A percentile compares a stretch with the other conserved stretches of the same genome.
Conservation (phyloP, 345 rosid species). For the Combretum micranthum region DNA sequence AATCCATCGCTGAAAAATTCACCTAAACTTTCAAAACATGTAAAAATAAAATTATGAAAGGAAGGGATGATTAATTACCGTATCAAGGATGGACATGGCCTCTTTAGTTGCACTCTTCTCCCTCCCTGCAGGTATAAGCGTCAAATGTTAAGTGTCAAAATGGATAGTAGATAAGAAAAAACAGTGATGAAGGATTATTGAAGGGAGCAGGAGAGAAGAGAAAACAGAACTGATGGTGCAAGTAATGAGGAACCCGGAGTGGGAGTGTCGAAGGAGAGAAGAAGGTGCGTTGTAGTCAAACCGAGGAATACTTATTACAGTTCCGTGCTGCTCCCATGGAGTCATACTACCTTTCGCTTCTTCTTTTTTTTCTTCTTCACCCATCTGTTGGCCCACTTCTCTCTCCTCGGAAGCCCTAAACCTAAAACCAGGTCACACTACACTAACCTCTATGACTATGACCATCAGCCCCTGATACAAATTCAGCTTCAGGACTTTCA, state of each 20-base stretch:
- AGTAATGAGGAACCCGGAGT: slow-evolving; percentile 80
- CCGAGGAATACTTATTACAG: slow-evolving; percentile 77
- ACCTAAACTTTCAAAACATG: too few species aligned
- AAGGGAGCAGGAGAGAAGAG: not conserved
- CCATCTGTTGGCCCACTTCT: slow-evolving; percentile 1
- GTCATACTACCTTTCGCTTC: slow-evolving; percentile 27
- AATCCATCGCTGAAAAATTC: too few species aligned
- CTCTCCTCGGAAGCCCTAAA: too few species aligned
- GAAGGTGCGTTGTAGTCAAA: slow-evolving; percentile 89
- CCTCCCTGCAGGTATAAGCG: slow-evolving; percentile 40
- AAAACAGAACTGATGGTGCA: slow-evolving; percentile 56
- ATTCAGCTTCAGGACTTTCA: too few species aligned
- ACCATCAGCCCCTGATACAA: too few species aligned
- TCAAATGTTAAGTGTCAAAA: not conserved
- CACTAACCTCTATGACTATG: too few species aligned
- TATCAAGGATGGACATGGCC: slow-evolving; percentile 67
- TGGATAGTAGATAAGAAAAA: not conserved
- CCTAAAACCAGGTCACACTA: too few species aligned
- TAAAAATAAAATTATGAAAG: too few species aligned
- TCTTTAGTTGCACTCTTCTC: slow-evolving; percentile 94
- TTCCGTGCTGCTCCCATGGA: slow-evolving; percentile 85
- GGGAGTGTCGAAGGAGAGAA: slow-evolving; percentile 62
- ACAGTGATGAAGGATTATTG: not conserved
- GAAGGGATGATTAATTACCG: slow-evolving; percentile 26
- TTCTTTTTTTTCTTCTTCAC: slow-evolving; percentile 1